Base-by-base conservation (phyloP, 768 basidiomycete species). In the Nevesoporus exiguus region DNA sequence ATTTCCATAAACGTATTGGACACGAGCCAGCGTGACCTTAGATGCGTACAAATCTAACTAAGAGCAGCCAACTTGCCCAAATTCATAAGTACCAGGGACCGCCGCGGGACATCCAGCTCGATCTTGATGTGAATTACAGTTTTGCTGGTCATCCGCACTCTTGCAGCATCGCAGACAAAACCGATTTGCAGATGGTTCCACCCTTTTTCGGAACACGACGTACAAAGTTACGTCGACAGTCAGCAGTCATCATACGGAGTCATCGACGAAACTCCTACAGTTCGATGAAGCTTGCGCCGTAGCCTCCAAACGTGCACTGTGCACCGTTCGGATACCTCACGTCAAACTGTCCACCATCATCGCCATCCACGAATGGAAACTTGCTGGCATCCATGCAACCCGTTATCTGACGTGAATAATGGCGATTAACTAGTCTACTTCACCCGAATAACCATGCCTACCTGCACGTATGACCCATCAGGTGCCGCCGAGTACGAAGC, bases 81-180 rank as follows among this genome's bases (percentile, higher is more conserved):
- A 80, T 39, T 71, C 68, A 53, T 80, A 80, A 17, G 56, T 69
- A 2, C 80, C 80, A 21, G 78, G 78, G 49, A 80, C 66, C 19
- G 77, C 76, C 34, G 54, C 60, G 17, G 64, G 63, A 54, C 79
- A 79, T 0, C 79, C 77, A 29, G 63, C 63, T 29, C 71, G 69
- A 61, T 81, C 79, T 50, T 72, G 69, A 60, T 81, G 77, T 8
- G 80, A 80, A 60, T 81, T 80, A 54, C 80, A 81, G 49, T 78
- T 76, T 44, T 61, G 42, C 56, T 80, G 79, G 47, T 80, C 79
- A 49, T 75, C 61, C 10, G 59, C 59, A 7, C 53, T 52, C 30
- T 67, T 62, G 59, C 80, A 80, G 65, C 79, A 81, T 22, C 78
- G 73, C 44, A 81, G 51, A 63, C 78, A 81, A 63, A 80, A 81